Evolutionary conservation across 2,329 filamentous ascomycete genomes (phyloP), one percentile per base, ranked within the genome.

Genomic region (Nigrograna mackinnonii): DNA sequence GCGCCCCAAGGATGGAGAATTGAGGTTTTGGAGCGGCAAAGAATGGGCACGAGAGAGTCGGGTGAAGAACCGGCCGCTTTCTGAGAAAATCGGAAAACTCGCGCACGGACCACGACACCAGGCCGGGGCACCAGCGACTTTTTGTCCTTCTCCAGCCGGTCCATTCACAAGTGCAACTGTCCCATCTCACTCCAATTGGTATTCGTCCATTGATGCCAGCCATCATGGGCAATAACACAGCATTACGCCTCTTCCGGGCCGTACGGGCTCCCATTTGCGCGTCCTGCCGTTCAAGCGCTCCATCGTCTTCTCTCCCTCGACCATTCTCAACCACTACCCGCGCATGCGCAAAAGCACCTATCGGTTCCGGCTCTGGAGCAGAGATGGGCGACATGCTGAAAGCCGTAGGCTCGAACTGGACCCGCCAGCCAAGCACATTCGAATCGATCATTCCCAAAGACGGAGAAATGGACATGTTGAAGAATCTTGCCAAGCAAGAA

Each of bases 241-340:
- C 54, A 6, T 31, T 64, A 39, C 60, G 57, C 22, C 46, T 57
- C 35, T 55, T 67, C 33, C 54, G 61, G 37, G 52, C 62, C 20
- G 53, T 71, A 41, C 56, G 51, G 35, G 57, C 57, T 35, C 64
- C 64, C 17, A 55, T 64, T 34, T 71, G 67, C 56, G 46, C 67
- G 44, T 66, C 68, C 45, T 72, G 70, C 49, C 65, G 68, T 33
- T 56, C 61, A 14, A 51, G 55, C 34, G 40, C 51, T 3, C 37
- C 43, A 36, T 22, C 50, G 2, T 37, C 50, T 19, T 43, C 49
- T 35, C 26, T 54, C 31, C 22, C 51, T 35, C 68, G 68, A 35
- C 44, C 62, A 44, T 68, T 74, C 53, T 61, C 63, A 14, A 50
- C 62, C 37, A 40, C 40, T 43, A 37, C 40, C 35, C 47, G 41